Evolutionary conservation across 306 rosid species (phyloP).

Genomic region (Cucurbita pepo): DNA sequence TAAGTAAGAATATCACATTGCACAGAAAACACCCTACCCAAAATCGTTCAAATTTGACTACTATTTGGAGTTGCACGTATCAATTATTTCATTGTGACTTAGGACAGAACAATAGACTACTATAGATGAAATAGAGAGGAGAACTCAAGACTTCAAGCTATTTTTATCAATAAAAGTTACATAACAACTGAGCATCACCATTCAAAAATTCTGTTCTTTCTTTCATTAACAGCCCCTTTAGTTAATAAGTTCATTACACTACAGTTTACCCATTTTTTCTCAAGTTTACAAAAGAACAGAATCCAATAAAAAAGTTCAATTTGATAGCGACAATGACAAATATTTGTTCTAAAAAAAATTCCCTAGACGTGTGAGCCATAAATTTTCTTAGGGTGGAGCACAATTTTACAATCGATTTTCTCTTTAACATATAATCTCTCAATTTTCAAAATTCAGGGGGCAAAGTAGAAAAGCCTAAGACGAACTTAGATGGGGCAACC

Average conservation of each 20-base stretch:
- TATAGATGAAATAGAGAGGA: background rate
- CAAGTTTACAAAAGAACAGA: background rate
- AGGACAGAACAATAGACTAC: background rate
- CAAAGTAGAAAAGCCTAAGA: background rate
- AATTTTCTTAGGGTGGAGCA: background rate
- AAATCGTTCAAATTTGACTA: background rate
- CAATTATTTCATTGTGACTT: background rate
- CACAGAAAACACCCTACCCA: background rate
- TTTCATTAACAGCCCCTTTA: too few relatives aligned
- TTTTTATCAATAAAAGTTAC: background rate
- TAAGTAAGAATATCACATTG: background rate
- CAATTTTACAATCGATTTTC: background rate
- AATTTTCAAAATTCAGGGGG: background rate
- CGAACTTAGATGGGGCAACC: background rate
- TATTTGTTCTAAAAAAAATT: background rate
- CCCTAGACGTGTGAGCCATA: background rate
- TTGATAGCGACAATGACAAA: background rate
- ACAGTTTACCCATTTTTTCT: background rate
- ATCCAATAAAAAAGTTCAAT: too few relatives aligned
- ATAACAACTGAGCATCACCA: background rate
- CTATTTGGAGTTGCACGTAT: background rate
- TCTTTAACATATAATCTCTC: background rate
- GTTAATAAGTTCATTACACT: too few relatives aligned
- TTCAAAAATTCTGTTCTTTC: background rate
- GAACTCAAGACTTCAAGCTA: background rate